A percentile compares a stretch with the other conserved stretches of the same genome.
These are phyloP conservation scores for Nissolia schottii DNA, from an alignment of 306 rosid species.

Conservation along the genomic window DNA sequence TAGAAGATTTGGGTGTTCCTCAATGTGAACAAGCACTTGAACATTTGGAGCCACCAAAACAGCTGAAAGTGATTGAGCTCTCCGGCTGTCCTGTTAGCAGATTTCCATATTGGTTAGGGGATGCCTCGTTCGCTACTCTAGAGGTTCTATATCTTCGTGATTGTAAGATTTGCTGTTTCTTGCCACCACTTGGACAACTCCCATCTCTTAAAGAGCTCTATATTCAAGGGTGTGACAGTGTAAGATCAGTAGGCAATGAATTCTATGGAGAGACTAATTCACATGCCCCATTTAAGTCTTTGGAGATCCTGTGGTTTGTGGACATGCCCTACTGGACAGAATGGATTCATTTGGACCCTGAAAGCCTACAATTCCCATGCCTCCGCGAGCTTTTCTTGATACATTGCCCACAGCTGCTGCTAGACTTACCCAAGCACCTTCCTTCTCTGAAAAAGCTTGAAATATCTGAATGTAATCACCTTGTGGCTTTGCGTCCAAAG, in stretches of 20 bases:
- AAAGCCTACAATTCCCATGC: background rate
- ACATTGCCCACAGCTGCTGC: no score
- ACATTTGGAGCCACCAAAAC: background rate
- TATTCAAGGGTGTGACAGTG: background rate
- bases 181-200: background rate
- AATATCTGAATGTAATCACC: no score
- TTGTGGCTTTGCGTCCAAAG: no score
- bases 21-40: background rate
- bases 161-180: background rate
- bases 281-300: background rate
- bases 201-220: background rate
- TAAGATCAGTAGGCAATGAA: background rate
- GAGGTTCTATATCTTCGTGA: background rate
- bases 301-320: background rate
- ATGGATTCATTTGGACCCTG: no score
- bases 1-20: background rate
- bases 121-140: background rate
- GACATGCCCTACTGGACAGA: background rate
- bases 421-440: background rate
- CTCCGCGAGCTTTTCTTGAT: no score
- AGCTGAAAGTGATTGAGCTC: background rate
- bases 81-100: background rate
- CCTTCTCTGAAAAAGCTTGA: no score
- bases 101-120: background rate
- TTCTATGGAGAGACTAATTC: background rate